phyloP scores from a whole-genome alignment of 2,329 filamentous ascomycete species.

The Talaromyces atroroseus region DNA sequence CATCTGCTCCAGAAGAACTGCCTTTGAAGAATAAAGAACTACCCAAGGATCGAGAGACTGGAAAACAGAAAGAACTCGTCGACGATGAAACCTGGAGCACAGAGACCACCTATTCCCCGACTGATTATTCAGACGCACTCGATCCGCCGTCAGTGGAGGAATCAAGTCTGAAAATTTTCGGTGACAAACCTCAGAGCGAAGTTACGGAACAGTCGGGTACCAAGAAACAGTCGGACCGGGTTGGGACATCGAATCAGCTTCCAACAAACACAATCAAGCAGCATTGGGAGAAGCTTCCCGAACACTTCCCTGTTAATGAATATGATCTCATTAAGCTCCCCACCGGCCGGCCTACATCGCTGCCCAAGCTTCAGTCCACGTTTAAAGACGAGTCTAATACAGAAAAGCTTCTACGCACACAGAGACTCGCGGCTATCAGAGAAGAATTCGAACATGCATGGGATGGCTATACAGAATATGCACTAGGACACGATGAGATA shows the following conservation, averaged over 20 bases:
- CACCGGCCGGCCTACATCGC: slow-evolving; percentile 60
- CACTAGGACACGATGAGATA: slow-evolving; percentile 84
- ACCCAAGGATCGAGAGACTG: not conserved
- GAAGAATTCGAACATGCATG: slow-evolving; percentile 72
- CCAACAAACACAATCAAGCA: slow-evolving; percentile 31
- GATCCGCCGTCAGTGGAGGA: not conserved
- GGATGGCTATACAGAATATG: slow-evolving; percentile 71
- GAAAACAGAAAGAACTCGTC: slow-evolving; percentile 3
- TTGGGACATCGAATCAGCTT: slow-evolving; percentile 19
- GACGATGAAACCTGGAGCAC: not conserved
- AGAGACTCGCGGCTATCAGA: slow-evolving; percentile 63
- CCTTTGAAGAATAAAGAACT: not conserved
- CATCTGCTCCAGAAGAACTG: slow-evolving; percentile 1
- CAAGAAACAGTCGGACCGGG: slow-evolving; percentile 32
- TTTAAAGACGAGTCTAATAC: slow-evolving; percentile 61
- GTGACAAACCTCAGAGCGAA: not conserved
- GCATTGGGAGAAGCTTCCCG: slow-evolving; percentile 69
- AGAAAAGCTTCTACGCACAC: slow-evolving; percentile 57
- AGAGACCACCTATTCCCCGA: not conserved
- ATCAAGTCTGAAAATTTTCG: slow-evolving; percentile 5
- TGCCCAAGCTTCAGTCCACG: slow-evolving; percentile 70
- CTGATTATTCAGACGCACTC: not conserved
- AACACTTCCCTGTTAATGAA: slow-evolving; percentile 70
- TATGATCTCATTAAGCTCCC: slow-evolving; percentile 71
- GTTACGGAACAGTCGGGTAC: slow-evolving; percentile 23